Base-by-base conservation (phyloP, 331 rosid genomes). In the Malus hybrid region DNA sequence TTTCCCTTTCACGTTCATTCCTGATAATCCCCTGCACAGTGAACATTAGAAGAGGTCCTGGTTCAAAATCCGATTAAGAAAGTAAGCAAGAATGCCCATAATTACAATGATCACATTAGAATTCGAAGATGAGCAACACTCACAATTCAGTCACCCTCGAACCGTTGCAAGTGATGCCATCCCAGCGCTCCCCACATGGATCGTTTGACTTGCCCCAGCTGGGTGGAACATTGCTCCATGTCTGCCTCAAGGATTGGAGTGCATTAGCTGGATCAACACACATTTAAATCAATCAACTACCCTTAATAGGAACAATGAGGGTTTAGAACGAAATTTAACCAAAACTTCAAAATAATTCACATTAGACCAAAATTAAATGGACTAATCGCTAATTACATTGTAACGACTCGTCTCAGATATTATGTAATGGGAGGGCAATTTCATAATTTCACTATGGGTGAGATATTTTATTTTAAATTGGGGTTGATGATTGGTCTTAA, bases 101-200 rank as follows among this genome's bases (percentile, higher is more conserved):
- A 29, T 4, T 18, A 52, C 39, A 71, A n/a, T 4, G 31, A 29
- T 28, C 10, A 0, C 29, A 44, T 44, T 48, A 69, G 70, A 69
- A 19, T 54, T 46, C 4, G 20, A 69, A 13, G 12, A 60, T 20
- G 33, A n/a, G 32, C 28, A 69, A 74, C 59, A 32, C 83, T 88
- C 79, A 95, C 99, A 95, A 73, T 76, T 91, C 91, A 50, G 90
- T 95, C 75, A 95, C 92, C 65, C 97, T 89, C 42, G 93, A 85
- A 73, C 69, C 77, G 83, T 55, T 83, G 91, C 99, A 95, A 20
- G 81, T 83, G 44, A 95, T 89, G 81, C 99, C 99, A 33, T 95
- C 99, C 99, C 99, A 95, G 2, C 80, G 87, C 44, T 72, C 74
- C 80, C 88, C 93, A 87, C 97, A 92, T 1, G 96, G 96, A 79